Percentiles rank a stretch among this genome's conserved stretches.
Conservation (phyloP, 1,284 basidiomycete species). For the Anthracocystis setariae region DNA sequence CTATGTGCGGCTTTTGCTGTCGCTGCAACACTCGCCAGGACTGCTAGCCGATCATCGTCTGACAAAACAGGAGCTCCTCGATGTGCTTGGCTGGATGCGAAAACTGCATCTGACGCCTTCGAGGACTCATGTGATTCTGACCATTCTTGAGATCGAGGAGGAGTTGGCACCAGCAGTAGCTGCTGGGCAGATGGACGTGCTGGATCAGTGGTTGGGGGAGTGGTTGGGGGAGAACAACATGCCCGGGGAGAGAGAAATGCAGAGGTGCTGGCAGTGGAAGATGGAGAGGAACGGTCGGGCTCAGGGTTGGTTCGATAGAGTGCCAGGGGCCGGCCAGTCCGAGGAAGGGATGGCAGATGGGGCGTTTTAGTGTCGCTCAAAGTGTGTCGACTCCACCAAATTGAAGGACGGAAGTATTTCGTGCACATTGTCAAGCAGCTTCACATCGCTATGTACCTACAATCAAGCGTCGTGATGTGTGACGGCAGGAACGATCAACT, state of each 20-base stretch:
- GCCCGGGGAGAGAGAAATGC: constrained; percentile 24
- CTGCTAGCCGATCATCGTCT: background rate
- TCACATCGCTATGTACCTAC: no score
- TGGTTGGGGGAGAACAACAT: constrained; percentile 24
- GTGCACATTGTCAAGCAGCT: no score
- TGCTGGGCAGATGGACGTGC: constrained; percentile 27
- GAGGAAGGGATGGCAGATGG: background rate
- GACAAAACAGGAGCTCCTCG: constrained; percentile 18
- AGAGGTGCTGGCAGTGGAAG: constrained; percentile 38
- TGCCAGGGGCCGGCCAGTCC: background rate
- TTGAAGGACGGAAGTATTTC: no score
- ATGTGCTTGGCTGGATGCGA: constrained; percentile 39
- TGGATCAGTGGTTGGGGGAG: constrained; percentile 23
- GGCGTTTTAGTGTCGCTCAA: background rate
- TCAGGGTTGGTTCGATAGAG: constrained; percentile 30
- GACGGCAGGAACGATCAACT: no score
- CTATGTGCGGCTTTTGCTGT: constrained; percentile 32
- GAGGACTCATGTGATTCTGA: constrained; percentile 25
- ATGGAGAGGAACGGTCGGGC: constrained; percentile 27
- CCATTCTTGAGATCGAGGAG: constrained; percentile 41
- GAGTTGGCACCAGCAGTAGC: constrained; percentile 28
- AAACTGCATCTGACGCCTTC: constrained; percentile 23
- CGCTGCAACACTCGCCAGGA: constrained; percentile 28
- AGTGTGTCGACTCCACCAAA: no score
- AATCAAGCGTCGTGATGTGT: no score